Percentiles rank a stretch among this genome's conserved stretches.
phyloP scores from a whole-genome alignment of 1,139 yeast species.

The Pichia kudriavzevii region DNA sequence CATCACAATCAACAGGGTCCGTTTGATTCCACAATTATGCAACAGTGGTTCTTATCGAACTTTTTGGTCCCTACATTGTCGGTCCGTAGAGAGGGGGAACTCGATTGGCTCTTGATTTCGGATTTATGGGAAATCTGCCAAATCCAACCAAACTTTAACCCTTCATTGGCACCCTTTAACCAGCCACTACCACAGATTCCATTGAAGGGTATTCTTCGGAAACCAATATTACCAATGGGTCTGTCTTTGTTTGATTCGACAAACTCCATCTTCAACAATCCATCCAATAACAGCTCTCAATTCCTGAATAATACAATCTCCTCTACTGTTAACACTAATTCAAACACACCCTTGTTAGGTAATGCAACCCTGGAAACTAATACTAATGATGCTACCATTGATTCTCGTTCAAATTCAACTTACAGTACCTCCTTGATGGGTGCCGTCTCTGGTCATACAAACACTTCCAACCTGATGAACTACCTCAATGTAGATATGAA shows the following conservation, averaged over 20 bases:
- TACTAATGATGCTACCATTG: too few species aligned
- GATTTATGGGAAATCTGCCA: conserved; percentile 21
- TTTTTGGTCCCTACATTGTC: too few species aligned
- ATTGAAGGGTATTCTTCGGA: too few species aligned
- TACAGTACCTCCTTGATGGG: too few species aligned
- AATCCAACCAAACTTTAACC: conserved; percentile 24
- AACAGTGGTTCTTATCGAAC: conserved; percentile 69
- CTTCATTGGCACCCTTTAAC: conserved; percentile 8
- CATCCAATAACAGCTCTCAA: conserved; percentile 5
- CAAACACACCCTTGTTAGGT: too few species aligned
- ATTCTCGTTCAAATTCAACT: too few species aligned
- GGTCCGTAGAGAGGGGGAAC: conserved; percentile 49
- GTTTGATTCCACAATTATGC: conserved; percentile 68
- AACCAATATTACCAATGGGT: conserved; percentile 12
- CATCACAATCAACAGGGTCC: conserved; percentile 74
- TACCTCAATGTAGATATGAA: too few species aligned
- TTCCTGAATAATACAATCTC: conserved; percentile 9
- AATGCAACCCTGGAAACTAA: too few species aligned
- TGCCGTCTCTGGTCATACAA: too few species aligned
- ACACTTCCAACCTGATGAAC: too few species aligned
- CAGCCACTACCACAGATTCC: conserved; percentile 3
- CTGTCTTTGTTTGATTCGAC: conserved; percentile 7
- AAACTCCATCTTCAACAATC: conserved; percentile 9
- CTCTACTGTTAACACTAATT: too few species aligned
- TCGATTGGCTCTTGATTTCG: conserved; percentile 34